Evolutionary conservation across 768 basidiomycete genomes (phyloP).

Genomic region (Lepiota venenata): DNA sequence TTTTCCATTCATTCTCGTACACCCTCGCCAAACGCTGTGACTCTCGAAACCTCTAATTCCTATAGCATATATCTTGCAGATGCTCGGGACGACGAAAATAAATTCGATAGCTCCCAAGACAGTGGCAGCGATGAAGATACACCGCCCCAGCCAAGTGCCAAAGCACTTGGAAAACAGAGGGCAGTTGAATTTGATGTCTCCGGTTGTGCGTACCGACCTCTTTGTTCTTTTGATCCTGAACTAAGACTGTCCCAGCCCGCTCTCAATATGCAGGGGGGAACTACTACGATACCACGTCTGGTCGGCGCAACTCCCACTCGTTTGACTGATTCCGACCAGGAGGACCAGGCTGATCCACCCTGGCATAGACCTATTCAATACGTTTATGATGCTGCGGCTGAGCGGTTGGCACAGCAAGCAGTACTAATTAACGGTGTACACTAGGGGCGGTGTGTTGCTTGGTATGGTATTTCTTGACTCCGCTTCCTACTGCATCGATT

Average conservation of each 20-base stretch:
- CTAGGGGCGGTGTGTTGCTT: conserved; percentile 2
- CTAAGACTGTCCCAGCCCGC: background rate
- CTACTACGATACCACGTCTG: background rate
- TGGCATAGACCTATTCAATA: conserved; percentile 57
- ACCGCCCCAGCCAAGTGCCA: conserved; percentile 71
- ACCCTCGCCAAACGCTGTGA: conserved; percentile 60
- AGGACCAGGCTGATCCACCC: conserved; percentile 25
- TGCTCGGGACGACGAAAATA: background rate
- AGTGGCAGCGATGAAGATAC: conserved; percentile 24
- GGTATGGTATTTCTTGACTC: too few species aligned
- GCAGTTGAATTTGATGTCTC: conserved; percentile 44
- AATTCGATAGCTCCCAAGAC: background rate
- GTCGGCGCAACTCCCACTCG: conserved; percentile 1
- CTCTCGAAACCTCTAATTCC: conserved; percentile 11
- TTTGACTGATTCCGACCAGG: conserved; percentile 11
- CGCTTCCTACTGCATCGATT: too few species aligned
- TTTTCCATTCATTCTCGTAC: conserved; percentile 51
- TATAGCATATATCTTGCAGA: conserved; percentile 5
- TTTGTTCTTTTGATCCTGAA: background rate
- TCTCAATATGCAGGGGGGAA: background rate
- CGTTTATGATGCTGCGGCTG: conserved; percentile 93
- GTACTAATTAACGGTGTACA: conserved; percentile 13
- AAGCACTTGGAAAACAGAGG: conserved; percentile 83
- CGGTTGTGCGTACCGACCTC: conserved; percentile 37
- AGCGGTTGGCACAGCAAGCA: conserved; percentile 43